phyloP scores from a whole-genome alignment of 768 basidiomycete species.

The Lentinula detonsa region DNA sequence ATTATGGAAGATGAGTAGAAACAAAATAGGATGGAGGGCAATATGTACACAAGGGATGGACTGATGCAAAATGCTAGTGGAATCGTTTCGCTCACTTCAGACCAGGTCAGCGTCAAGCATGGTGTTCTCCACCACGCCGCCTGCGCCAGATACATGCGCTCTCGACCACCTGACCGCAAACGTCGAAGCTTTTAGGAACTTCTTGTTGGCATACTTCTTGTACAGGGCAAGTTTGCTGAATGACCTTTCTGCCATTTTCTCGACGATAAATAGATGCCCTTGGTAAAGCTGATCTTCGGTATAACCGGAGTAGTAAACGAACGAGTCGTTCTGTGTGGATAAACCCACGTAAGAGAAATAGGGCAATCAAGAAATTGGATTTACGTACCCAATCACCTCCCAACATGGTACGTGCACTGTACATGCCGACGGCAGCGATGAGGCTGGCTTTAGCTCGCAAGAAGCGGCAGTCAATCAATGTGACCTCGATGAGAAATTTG shows the following conservation, averaged over 20 bases:
- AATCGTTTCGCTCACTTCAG: background rate
- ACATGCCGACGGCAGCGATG: conserved; percentile 96
- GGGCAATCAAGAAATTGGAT: conserved; percentile 15
- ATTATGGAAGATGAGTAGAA: background rate
- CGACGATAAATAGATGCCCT: conserved; percentile 77
- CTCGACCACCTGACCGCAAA: conserved; percentile 76
- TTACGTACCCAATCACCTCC: conserved; percentile 91
- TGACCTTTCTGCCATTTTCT: conserved; percentile 72
- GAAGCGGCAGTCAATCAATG: conserved; percentile 89
- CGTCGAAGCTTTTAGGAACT: conserved; percentile 87
- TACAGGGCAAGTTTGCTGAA: conserved; percentile 85
- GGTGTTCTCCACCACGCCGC: conserved; percentile 36
- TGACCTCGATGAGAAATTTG: conserved; percentile 97
- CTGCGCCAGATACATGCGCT: conserved; percentile 32
- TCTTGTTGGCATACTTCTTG: conserved; percentile 97
- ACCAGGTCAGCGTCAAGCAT: conserved; percentile 24
- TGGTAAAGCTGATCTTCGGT: conserved; percentile 83
- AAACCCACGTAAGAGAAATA: conserved; percentile 16
- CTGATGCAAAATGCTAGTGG: background rate
- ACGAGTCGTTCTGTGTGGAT: conserved; percentile 69
- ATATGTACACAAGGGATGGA: conserved; percentile 7
- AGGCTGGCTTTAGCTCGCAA: conserved; percentile 89
- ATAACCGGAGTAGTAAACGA: conserved; percentile 89
- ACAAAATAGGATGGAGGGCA: background rate
- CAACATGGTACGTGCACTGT: conserved; percentile 89